These are phyloP conservation scores for Gaeumannomyces tritici DNA, from an alignment of 2,329 filamentous ascomycete species.

Conservation along the genomic window DNA sequence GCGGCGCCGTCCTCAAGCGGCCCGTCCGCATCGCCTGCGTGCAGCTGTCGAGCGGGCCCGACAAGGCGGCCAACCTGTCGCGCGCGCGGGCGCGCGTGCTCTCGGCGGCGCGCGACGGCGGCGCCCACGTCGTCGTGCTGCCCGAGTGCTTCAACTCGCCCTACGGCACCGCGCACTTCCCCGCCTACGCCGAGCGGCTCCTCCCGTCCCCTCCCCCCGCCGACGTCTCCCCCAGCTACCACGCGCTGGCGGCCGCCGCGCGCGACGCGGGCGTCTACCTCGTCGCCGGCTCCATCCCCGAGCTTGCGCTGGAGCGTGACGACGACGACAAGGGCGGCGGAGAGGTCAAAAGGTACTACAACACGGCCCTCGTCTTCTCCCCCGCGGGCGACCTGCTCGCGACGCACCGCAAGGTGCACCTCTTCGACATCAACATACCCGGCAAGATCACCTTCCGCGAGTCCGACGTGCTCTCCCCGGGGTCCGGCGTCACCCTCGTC, in stretches of 20 bases:
- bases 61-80: constrained; percentile 77
- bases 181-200: constrained; percentile 85
- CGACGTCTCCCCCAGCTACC: constrained; percentile 71
- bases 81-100: constrained; percentile 76
- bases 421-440: constrained; percentile 97
- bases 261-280: constrained; percentile 71
- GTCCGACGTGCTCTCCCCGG: constrained; percentile 77
- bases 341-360: constrained; percentile 60
- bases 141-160: constrained; percentile 99
- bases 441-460: constrained; percentile 89
- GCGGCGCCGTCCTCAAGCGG: constrained; percentile 51
- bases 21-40: constrained; percentile 72
- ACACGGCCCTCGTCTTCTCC: constrained; percentile 78
- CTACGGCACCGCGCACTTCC: constrained; percentile 86
- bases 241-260: constrained; percentile 73
- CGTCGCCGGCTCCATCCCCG: constrained; percentile 87
- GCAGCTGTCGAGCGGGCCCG: constrained; percentile 69
- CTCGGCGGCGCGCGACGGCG: constrained; percentile 62
- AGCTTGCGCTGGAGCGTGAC: constrained; percentile 49
- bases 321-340: constrained; percentile 19
- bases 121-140: constrained; percentile 75
- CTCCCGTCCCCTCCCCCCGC: constrained; percentile 61
- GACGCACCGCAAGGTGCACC: constrained; percentile 84
- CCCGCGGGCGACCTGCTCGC: constrained; percentile 73
- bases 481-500: constrained; percentile 75